Evolutionary conservation across 495 filamentous ascomycete genomes (phyloP).

Genomic region (Parmelia sp.): DNA sequence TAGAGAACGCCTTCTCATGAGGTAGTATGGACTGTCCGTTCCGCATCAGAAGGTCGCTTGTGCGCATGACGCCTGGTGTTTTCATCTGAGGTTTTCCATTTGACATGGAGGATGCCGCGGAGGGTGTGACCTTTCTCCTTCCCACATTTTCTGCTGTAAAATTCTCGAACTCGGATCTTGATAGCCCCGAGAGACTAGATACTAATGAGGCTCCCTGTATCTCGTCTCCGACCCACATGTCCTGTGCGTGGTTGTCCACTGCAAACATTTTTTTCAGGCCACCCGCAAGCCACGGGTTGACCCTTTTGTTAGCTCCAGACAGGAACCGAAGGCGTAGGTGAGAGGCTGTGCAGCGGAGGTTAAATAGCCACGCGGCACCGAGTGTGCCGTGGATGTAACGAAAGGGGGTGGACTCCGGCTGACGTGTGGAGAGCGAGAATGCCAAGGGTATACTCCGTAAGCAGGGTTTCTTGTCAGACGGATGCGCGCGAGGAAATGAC

Average conservation of each 20-base stretch:
- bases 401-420: conserved; percentile 9
- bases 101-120: neutral
- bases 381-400: neutral
- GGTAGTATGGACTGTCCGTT: conserved; percentile 37
- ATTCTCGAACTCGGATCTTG: conserved; percentile 16
- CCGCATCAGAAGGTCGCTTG: conserved; percentile 11
- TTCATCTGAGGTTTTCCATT: conserved; percentile 16
- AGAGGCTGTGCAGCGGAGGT: neutral
- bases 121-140: conserved; percentile 8
- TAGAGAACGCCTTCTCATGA: conserved; percentile 71
- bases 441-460: conserved; percentile 12
- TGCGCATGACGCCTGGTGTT: conserved; percentile 23
- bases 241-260: conserved; percentile 12
- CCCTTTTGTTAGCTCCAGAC: neutral
- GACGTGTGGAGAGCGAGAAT: conserved; percentile 11
- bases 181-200: conserved; percentile 10
- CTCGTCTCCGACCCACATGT: conserved; percentile 22
- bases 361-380: neutral
- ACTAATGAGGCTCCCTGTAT: conserved; percentile 13
- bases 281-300: neutral
- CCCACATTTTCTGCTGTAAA: conserved; percentile 16
- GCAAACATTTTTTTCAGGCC: conserved; percentile 3
- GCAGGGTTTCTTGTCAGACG: neutral
- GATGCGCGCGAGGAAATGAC: neutral
- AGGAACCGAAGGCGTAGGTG: neutral